These are phyloP conservation scores for Pulveroboletus sp. DNA, from an alignment of 768 basidiomycete genomes.

Conservation along the genomic window DNA sequence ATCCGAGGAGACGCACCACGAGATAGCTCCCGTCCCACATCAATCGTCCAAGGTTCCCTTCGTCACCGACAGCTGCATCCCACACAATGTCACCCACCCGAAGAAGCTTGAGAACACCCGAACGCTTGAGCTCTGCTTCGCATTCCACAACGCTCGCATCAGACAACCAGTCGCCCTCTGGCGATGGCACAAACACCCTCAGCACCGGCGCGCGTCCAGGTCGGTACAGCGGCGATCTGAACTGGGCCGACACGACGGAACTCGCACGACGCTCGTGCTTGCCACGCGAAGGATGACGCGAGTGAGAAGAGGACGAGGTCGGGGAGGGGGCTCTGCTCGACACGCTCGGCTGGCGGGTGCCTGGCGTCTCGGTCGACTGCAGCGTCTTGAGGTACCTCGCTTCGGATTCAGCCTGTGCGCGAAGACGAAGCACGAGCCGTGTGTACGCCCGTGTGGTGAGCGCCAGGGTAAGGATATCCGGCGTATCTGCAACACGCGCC, in stretches of 20 bases:
- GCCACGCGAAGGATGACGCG: slow-evolving; percentile 41
- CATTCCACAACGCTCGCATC: slow-evolving; percentile 80
- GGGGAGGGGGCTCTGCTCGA: slow-evolving; percentile 70
- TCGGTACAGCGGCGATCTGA: slow-evolving; percentile 71
- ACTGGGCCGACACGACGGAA: slow-evolving; percentile 31
- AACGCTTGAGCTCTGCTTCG: slow-evolving; percentile 70
- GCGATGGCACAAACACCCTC: slow-evolving; percentile 81
- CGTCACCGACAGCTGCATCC: slow-evolving; percentile 84
- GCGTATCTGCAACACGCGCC: slow-evolving; percentile 37
- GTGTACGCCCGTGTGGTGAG: slow-evolving; percentile 73
- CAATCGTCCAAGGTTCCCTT: slow-evolving; percentile 79
- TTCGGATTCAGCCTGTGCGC: slow-evolving; percentile 74
- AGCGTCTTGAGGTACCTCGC: slow-evolving; percentile 22
- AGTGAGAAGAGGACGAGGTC: slow-evolving; percentile 37
- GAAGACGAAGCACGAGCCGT: slow-evolving; percentile 73
- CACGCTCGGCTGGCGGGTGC: slow-evolving; percentile 35
- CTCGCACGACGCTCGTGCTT: slow-evolving; percentile 24
- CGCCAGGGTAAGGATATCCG: slow-evolving; percentile 50
- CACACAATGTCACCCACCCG: slow-evolving; percentile 81
- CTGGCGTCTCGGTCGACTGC: slow-evolving; percentile 9
- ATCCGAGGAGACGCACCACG: slow-evolving; percentile 52
- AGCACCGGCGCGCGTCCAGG: slow-evolving; percentile 72
- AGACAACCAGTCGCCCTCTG: slow-evolving; percentile 83
- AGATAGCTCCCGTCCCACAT: slow-evolving; percentile 90
- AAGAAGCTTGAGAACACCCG: slow-evolving; percentile 51